phyloP scores from a whole-genome alignment of 2,329 filamentous ascomycete genomes.

The Domatiomyces catenatus region DNA sequence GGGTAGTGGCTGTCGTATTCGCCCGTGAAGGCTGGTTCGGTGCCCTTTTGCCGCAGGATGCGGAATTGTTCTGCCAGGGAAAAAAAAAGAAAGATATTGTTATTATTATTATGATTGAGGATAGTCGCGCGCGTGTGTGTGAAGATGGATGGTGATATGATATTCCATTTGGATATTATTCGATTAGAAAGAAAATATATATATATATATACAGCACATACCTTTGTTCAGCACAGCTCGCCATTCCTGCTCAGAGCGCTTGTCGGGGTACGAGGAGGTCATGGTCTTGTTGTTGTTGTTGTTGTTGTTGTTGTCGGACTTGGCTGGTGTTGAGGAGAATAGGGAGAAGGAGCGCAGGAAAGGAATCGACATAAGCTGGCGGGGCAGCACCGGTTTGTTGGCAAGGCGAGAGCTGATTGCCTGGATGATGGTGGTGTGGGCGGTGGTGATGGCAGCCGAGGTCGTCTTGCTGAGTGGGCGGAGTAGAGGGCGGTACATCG shows the following conservation, averaged over 20 bases:
- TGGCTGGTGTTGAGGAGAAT: too few relatives aligned
- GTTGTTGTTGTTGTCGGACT: too few relatives aligned
- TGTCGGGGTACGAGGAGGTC: conserved; percentile 51
- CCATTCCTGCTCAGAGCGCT: conserved; percentile 76
- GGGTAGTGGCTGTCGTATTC: conserved; percentile 79
- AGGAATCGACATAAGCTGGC: conserved; percentile 59
- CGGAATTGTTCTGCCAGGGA: conserved; percentile 69
- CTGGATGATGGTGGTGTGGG: conserved; percentile 24
- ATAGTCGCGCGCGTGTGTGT: not conserved
- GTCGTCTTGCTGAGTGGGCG: conserved; percentile 29
- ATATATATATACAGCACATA: conserved; percentile 30
- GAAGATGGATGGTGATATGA: too few relatives aligned
- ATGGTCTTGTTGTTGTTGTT: conserved; percentile 31
- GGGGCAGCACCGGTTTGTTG: not conserved
- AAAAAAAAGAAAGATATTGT: not conserved
- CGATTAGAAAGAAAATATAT: not conserved
- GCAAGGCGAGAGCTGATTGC: conserved; percentile 16
- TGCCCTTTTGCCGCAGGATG: conserved; percentile 80
- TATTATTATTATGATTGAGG: not conserved
- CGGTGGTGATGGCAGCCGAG: too few relatives aligned
- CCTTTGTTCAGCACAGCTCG: conserved; percentile 62
- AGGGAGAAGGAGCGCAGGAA: conserved; percentile 64
- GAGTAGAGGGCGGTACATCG: conserved; percentile 26
- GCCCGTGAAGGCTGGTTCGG: conserved; percentile 64
- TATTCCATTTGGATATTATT: too few relatives aligned